phyloP scores from a whole-genome alignment of 495 filamentous ascomycete genomes.

The Neurospora terricola region DNA sequence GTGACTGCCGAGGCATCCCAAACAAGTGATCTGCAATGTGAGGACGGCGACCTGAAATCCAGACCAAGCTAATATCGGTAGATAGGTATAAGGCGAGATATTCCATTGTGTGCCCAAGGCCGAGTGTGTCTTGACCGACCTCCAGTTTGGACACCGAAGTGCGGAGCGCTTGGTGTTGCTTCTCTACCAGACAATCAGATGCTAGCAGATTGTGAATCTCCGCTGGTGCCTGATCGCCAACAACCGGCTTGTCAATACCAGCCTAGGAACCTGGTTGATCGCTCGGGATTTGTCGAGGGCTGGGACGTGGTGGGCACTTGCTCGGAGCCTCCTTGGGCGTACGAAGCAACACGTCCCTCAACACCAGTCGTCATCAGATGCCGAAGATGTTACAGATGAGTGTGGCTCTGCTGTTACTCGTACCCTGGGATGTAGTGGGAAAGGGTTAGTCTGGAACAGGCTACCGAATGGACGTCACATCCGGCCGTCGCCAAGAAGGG shows the following conservation, averaged over 20 bases:
- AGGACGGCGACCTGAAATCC: background rate
- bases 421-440: background rate
- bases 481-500: background rate
- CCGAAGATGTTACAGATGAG: background rate
- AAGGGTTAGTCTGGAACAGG: background rate
- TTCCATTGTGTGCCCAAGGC: background rate
- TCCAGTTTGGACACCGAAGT: background rate
- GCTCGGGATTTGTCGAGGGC: background rate
- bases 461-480: background rate
- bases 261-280: background rate
- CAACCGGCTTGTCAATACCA: background rate
- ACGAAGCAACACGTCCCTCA: background rate
- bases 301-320: background rate
- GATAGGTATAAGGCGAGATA: background rate
- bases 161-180: background rate
- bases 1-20: background rate
- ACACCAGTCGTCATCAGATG: background rate
- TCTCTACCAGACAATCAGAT: background rate
- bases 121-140: background rate
- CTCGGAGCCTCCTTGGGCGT: background rate
- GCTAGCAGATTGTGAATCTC: background rate
- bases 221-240: background rate
- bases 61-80: background rate
- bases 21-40: background rate
- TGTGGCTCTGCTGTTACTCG: background rate